Conservation (phyloP, 164 flowering plant genomes). For the Annona squamosa region DNA sequence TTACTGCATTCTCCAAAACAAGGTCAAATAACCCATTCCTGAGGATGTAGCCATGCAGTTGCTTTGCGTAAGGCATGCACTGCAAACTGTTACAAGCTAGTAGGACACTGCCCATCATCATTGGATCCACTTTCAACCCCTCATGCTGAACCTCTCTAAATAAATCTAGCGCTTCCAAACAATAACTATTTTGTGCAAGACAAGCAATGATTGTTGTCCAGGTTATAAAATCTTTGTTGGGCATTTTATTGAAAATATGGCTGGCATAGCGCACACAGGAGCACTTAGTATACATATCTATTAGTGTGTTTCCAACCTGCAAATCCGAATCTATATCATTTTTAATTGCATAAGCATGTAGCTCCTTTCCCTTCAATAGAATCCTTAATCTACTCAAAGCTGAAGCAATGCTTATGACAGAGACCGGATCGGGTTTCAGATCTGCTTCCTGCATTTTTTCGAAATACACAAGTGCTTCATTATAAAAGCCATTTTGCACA, state of each 20-base stretch:
- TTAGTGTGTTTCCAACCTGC: conserved; percentile 64
- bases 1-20: conserved; percentile 43
- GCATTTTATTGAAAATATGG: conserved; percentile 41
- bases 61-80: conserved; percentile 31
- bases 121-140: conserved; percentile 40
- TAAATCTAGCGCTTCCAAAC: conserved; percentile 38
- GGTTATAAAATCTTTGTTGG: conserved; percentile 49
- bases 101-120: conserved; percentile 72
- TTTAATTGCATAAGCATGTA: conserved; percentile 68
- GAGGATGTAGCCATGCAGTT: conserved; percentile 49
- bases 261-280: conserved; percentile 35
- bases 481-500: conserved; percentile 53
- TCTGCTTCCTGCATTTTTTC: conserved; percentile 35
- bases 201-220: conserved; percentile 75
- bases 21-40: conserved; percentile 49
- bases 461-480: conserved; percentile 49
- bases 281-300: conserved; percentile 82
- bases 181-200: conserved; percentile 44
- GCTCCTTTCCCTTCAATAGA: conserved; percentile 55
- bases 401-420: conserved; percentile 38
- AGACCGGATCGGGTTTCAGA: conserved; percentile 48
- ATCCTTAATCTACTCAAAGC: conserved; percentile 56
- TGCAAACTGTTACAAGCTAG: conserved; percentile 50
- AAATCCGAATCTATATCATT: conserved; percentile 42
- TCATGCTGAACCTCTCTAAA: conserved; percentile 36